Evolutionary conservation across 1,284 basidiomycete species (phyloP).

Genomic region (Pyrrhoderma noxium): DNA sequence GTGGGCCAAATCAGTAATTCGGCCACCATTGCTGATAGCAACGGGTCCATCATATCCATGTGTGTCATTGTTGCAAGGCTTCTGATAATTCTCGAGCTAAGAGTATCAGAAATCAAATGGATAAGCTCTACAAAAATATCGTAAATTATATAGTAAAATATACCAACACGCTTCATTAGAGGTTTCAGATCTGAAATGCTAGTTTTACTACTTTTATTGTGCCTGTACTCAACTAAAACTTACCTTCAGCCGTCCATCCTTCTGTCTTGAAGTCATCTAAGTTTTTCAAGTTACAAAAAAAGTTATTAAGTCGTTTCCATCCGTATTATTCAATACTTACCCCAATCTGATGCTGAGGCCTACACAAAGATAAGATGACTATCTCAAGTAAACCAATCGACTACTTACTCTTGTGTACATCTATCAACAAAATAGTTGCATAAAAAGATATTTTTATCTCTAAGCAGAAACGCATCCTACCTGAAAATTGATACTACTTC

Average conservation of each 20-base stretch:
- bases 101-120: neutral
- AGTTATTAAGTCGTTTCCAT: conserved; percentile 7
- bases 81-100: conserved; percentile 68
- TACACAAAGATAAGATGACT: conserved; percentile 21
- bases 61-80: conserved; percentile 48
- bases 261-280: conserved; percentile 66
- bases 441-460: conserved; percentile 1
- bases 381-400: neutral
- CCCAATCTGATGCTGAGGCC: conserved; percentile 67
- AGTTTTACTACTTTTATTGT: neutral
- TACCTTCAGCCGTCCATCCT: conserved; percentile 59
- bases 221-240: conserved; percentile 1
- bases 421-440: conserved; percentile 23
- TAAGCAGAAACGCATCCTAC: conserved; percentile 24
- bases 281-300: neutral
- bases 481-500: conserved; percentile 66
- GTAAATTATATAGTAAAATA: neutral
- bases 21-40: conserved; percentile 61
- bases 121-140: neutral
- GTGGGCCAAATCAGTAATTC: conserved; percentile 53
- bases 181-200: conserved; percentile 47
- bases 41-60: conserved; percentile 68
- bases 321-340: conserved; percentile 30
- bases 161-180: conserved; percentile 59
- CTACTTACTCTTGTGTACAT: conserved; percentile 57